Conservation (phyloP, 2,329 filamentous ascomycete genomes). For the Escovopsis sp. region DNA sequence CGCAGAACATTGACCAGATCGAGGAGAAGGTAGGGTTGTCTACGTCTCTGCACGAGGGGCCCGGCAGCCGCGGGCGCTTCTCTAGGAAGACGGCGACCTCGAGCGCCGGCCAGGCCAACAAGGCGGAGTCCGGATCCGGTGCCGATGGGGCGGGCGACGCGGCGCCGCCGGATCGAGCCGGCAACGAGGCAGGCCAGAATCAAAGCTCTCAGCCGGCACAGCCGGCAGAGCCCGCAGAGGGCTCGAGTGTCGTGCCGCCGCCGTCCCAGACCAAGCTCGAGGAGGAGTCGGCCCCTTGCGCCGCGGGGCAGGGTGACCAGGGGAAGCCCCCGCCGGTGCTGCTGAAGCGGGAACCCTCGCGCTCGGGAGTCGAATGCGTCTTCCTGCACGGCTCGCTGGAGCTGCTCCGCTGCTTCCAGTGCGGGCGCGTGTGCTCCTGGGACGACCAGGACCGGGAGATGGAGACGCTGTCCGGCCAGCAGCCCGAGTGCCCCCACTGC, state of each 20-base stretch:
- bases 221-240: background rate
- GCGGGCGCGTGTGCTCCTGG: constrained; percentile 43
- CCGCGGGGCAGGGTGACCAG: constrained; percentile 3
- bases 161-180: constrained; percentile 10
- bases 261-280: constrained; percentile 5
- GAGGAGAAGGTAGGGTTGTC: constrained; percentile 55
- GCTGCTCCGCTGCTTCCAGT: constrained; percentile 48
- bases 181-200: constrained; percentile 4
- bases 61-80: constrained; percentile 46
- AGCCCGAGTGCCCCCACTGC: constrained; percentile 54
- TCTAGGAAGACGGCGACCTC: constrained; percentile 29
- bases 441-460: constrained; percentile 39
- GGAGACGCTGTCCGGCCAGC: constrained; percentile 46
- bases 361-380: constrained; percentile 47
- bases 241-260: background rate
- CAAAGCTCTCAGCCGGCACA: background rate
- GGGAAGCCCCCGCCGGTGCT: constrained; percentile 4
- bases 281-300: constrained; percentile 7
- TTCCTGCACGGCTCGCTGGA: constrained; percentile 57
- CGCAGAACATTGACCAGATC: constrained; percentile 61
- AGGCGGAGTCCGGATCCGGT: constrained; percentile 20
- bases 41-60: constrained; percentile 45
- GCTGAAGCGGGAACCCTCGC: constrained; percentile 14
- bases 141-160: constrained; percentile 5
- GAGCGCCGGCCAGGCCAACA: constrained; percentile 11